Evolutionary conservation across 1,284 basidiomycete species (phyloP), one percentile per base, ranked within the genome.

Genomic region (Mycosarcoma mackinlayi): DNA sequence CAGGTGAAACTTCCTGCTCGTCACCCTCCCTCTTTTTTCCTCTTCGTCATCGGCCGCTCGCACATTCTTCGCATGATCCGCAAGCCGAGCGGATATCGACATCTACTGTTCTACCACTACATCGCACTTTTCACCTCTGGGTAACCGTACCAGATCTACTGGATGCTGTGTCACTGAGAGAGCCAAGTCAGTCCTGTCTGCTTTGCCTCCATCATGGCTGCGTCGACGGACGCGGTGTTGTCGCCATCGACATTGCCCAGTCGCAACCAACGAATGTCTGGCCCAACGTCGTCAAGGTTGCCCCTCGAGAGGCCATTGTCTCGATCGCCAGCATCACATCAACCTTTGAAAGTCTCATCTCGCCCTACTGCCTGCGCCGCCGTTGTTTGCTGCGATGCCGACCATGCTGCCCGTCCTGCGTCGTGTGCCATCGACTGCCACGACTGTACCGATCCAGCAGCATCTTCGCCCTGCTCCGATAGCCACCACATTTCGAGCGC

Each of bases 391-490:
- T 68, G 65, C 34, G 48, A 63, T 31, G 40, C 53, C 23, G 58
- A 61, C 31, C 51, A 59, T 24, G 49, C 56, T 18, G 24, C 16
- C 8, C 27, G 30, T 9, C 28, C 58, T 4, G 48, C 24, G 0
- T 19, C 59, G 4, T 68, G 55, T 30, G 34, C 54, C 34, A 28
- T 33, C 13, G 50, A 58, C 16, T 68, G 65, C 27, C n/a, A 16
- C 7, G 50, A 45, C 11, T 70, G 55, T 28, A 30, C 47, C n/a
- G 23, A 40, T 9, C 57, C 57, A 31, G 47, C 44, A 7, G 40
- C 49, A 5, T 18, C 52, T 8, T 70, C 67, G 30, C 67, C 67
- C 13, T 64, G 67, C 16, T 61, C 53, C 19, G 61, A 70, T 42
- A 31, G 40, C 21, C 60, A 53, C 18, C 61, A 70, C 53, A 60